A percentile compares a stretch with the other conserved stretches of the same genome.
Conservation (phyloP, 257 asterid genomes). For the Rauvolfia tetraphylla region DNA sequence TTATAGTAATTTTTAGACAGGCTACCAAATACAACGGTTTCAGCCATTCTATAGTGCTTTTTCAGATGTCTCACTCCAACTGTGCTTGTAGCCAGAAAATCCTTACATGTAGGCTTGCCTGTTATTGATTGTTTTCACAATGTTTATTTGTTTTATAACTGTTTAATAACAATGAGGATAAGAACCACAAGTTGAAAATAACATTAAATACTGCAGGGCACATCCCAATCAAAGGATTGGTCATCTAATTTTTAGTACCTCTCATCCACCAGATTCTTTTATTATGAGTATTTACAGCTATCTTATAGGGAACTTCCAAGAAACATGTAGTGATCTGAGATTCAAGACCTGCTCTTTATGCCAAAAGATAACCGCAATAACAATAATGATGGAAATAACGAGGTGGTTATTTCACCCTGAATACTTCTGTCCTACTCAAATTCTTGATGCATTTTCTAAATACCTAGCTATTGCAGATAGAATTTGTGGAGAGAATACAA, state of each 20-base stretch:
- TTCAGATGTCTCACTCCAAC: not conserved
- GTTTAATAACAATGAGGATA: not conserved
- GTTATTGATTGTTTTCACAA: not conserved
- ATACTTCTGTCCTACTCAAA: not conserved
- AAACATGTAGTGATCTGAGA: not conserved
- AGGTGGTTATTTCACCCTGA: not conserved
- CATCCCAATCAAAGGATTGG: not conserved
- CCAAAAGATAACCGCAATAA: not conserved
- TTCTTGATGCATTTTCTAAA: not conserved
- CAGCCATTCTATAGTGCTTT: not conserved
- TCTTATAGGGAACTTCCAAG: not conserved
- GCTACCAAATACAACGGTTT: not conserved
- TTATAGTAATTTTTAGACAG: not conserved
- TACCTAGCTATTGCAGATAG: not conserved
- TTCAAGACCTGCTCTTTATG: not conserved
- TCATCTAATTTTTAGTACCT: not conserved
- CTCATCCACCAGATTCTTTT: not conserved
- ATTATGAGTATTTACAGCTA: not conserved
- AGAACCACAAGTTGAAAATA: not conserved
- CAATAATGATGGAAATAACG: not conserved
- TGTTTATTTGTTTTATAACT: not conserved
- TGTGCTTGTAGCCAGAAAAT: not conserved
- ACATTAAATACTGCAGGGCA: not conserved
- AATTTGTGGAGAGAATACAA: no score
- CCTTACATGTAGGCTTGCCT: not conserved